Conservation (phyloP, 2,329 filamentous ascomycete genomes). For the Ceratocystiopsis sp. region DNA sequence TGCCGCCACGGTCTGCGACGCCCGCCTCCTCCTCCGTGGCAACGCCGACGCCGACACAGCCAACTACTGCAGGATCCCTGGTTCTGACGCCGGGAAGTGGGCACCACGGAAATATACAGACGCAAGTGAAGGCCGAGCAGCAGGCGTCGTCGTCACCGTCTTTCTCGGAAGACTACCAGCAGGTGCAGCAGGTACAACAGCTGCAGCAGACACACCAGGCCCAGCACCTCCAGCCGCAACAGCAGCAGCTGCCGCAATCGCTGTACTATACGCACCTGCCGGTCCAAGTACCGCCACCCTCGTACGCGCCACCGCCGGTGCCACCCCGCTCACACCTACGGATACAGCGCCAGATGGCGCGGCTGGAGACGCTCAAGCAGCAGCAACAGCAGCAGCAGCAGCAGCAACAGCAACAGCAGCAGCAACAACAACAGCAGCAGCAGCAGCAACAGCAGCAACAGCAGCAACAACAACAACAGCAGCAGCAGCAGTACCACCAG, state of each 20-base stretch:
- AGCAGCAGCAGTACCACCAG: slow-evolving; percentile 8
- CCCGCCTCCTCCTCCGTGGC: neutral
- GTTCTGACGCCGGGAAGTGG: neutral
- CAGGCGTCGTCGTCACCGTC: slow-evolving; percentile 6
- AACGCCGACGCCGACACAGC: neutral
- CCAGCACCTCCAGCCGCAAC: neutral
- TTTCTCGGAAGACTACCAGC: neutral
- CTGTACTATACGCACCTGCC: slow-evolving; percentile 1
- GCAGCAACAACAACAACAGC: slow-evolving; percentile 8
- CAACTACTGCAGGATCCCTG: too few species aligned
- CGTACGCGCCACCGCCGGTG: slow-evolving; percentile 11
- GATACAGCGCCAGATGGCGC: slow-evolving; percentile 9
- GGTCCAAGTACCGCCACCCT: neutral
- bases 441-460: slow-evolving; percentile 7
- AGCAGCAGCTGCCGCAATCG: neutral
- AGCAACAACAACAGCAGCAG: slow-evolving; percentile 8
- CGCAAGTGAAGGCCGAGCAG: slow-evolving; percentile 1
- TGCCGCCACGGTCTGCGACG: slow-evolving; percentile 19
- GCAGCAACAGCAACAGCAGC: slow-evolving; percentile 6
- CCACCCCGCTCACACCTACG: slow-evolving; percentile 14
- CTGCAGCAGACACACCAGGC: slow-evolving; percentile 2
- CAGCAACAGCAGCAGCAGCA: slow-evolving; percentile 4
- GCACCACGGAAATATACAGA: neutral
- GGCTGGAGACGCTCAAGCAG: slow-evolving; percentile 11
- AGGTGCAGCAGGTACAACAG: neutral